A percentile compares a stretch with the other conserved stretches of the same genome.
Evolutionary conservation across 331 rosid species (phyloP).

Genomic region (Rhamnella rubrinervis): DNA sequence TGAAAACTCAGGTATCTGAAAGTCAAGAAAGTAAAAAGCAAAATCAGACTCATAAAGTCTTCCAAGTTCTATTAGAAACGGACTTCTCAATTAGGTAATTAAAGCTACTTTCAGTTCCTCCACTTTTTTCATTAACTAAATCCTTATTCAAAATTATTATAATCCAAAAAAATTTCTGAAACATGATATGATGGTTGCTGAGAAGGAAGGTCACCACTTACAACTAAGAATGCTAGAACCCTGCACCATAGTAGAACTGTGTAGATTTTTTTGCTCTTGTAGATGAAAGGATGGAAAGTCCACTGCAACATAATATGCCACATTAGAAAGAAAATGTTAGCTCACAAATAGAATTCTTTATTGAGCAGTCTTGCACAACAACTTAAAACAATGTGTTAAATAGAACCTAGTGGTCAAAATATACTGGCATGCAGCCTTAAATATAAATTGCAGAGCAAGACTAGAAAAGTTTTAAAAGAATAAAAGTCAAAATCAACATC

Average conservation of each 20-base stretch:
- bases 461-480: no score
- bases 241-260: constrained; percentile 97
- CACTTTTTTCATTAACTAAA: neutral
- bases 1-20: neutral
- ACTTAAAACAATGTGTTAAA: neutral
- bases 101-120: neutral
- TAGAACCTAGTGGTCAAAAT: no score
- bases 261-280: constrained; percentile 88
- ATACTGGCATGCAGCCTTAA: no score
- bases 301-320: constrained; percentile 64
- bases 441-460: no score
- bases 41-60: neutral
- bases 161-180: neutral
- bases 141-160: neutral
- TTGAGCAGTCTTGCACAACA: constrained; percentile 7
- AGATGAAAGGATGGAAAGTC: constrained; percentile 91
- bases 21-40: neutral
- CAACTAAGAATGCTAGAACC: constrained; percentile 90
- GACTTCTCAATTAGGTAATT: neutral
- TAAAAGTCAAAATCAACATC: no score
- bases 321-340: constrained; percentile 16
- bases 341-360: neutral
- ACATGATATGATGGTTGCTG: neutral
- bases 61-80: neutral
- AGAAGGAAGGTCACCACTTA: constrained; percentile 44